Evolutionary conservation across 257 asterid species (phyloP), one percentile per base, ranked within the genome.

Genomic region (Forsythia suspensa): DNA sequence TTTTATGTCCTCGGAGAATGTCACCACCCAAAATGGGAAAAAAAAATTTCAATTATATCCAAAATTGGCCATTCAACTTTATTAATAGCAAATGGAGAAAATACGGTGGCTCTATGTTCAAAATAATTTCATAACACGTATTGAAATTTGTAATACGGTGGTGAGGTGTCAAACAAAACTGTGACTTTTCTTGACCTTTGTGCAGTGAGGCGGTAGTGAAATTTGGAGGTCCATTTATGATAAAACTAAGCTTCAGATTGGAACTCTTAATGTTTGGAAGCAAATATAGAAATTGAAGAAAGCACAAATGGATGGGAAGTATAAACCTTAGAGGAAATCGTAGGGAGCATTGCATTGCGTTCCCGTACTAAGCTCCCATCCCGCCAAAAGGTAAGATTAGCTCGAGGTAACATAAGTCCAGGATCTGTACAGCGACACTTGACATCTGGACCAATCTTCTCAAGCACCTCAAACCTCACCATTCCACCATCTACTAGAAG

Each of bases 401-500:
- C 99, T 80, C 99, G 90, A 48, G 99, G 99, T 76, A 96, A 80
- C n/a, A 96, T 79, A 84, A 94, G 99, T 29, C 99, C 99, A 76
- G 97, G 95, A 88, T 96, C 99, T 8, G 99, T 94, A 82, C 99
- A 96, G 67, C 74, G 87, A 87, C 99, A 96, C 85, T 90, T 92
- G 55, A 96, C 99, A 88, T 96, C 99, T 39, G 99, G 99, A 84
- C 99, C 99, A 77, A 96, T 88, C 85, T 89, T 96, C 85, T 94
- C 99, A 66, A 91, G 84, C 86, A 96, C 98, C 82, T 96, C 99
- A 90, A 96, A 96, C 85, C 99, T 90, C 83, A 94, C 99, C 99
- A 96, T 96, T 82, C 99, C 99, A 88, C 99, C 99, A 85, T 96
- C 99, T 51, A 96, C 96, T 52, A 96, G 90, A 77, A 96, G 97